These are phyloP conservation scores for Geotrichum ghanense DNA, from an alignment of 805 yeast genomes.

Conservation along the genomic window DNA sequence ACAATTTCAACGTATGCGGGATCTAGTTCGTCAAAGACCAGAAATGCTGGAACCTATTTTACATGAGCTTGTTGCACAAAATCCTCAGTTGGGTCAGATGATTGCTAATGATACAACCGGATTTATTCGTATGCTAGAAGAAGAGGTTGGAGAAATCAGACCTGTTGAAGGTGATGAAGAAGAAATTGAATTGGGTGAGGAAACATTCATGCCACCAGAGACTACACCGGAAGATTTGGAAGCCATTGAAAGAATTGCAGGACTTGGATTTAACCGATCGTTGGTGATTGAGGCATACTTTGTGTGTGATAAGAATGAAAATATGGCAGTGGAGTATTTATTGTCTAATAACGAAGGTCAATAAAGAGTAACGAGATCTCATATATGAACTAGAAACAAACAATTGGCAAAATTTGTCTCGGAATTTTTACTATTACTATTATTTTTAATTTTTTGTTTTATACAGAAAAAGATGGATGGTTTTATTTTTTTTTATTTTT, in stretches of 20 bases:
- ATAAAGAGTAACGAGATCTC: too few species aligned
- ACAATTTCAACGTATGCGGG: slow-evolving; percentile 51
- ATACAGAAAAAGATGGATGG: too few species aligned
- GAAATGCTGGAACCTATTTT: slow-evolving; percentile 75
- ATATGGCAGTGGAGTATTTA: slow-evolving; percentile 85
- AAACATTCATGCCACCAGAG: slow-evolving; percentile 26
- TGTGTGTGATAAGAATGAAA: slow-evolving; percentile 97
- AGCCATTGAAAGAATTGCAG: slow-evolving; percentile 84
- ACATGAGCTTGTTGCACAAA: slow-evolving; percentile 66
- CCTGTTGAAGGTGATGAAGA: slow-evolving; percentile 36
- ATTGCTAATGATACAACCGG: slow-evolving; percentile 68
- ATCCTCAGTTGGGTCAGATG: slow-evolving; percentile 75
- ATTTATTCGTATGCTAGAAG: slow-evolving; percentile 58
- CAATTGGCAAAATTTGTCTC: too few species aligned
- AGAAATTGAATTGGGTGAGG: slow-evolving; percentile 29
- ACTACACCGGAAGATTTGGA: slow-evolving; percentile 69
- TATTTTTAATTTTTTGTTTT: too few species aligned
- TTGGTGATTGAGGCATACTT: slow-evolving; percentile 86
- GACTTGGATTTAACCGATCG: slow-evolving; percentile 82
- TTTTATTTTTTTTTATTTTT: too few species aligned
- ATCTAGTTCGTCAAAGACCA: slow-evolving; percentile 74
- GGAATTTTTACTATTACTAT: too few species aligned
- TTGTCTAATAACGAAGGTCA: slow-evolving; percentile 26
- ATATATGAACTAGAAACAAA: too few species aligned
- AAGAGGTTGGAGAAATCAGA: slow-evolving; percentile 28